Evolutionary conservation across 2,329 filamentous ascomycete genomes (phyloP).

Genomic region (Talaromyces sp.): DNA sequence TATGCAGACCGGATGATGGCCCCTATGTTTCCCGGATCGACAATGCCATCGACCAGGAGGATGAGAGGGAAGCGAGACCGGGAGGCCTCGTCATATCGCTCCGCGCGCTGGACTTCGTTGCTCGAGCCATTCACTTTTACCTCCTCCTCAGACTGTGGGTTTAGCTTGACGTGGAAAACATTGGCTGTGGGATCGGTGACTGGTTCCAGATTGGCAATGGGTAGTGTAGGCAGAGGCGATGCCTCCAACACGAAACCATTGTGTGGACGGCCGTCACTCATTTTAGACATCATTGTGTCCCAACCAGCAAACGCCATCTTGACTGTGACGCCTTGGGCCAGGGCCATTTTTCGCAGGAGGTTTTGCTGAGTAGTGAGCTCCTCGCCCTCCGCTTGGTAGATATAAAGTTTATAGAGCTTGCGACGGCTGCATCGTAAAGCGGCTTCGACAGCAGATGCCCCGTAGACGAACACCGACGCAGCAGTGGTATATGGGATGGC

Average conservation of each 20-base stretch:
- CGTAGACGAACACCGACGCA: slow-evolving; percentile 88
- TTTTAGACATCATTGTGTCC: slow-evolving; percentile 71
- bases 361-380: slow-evolving; percentile 40
- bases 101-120: slow-evolving; percentile 41
- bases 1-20: slow-evolving; percentile 83
- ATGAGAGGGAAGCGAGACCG: slow-evolving; percentile 35
- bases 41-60: slow-evolving; percentile 43
- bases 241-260: slow-evolving; percentile 87
- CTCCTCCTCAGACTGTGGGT: slow-evolving; percentile 70
- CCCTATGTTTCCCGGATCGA: slow-evolving; percentile 87
- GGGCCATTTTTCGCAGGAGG: slow-evolving; percentile 35
- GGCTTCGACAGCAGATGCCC: slow-evolving; percentile 72
- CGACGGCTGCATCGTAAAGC: slow-evolving; percentile 67
- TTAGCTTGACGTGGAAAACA: slow-evolving; percentile 58
- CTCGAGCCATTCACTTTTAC: slow-evolving; percentile 65
- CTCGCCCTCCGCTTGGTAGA: slow-evolving; percentile 59
- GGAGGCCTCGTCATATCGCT: slow-evolving; percentile 16
- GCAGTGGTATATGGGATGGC: slow-evolving; percentile 71
- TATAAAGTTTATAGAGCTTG: slow-evolving; percentile 78
- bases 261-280: slow-evolving; percentile 77
- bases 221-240: slow-evolving; percentile 72
- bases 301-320: slow-evolving; percentile 58
- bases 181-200: slow-evolving; percentile 42
- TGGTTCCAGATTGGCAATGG: slow-evolving; percentile 56
- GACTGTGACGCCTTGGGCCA: slow-evolving; percentile 49